Base-by-base conservation (phyloP, 2,329 filamentous ascomycete genomes). In the Aureobasidium sp. region DNA sequence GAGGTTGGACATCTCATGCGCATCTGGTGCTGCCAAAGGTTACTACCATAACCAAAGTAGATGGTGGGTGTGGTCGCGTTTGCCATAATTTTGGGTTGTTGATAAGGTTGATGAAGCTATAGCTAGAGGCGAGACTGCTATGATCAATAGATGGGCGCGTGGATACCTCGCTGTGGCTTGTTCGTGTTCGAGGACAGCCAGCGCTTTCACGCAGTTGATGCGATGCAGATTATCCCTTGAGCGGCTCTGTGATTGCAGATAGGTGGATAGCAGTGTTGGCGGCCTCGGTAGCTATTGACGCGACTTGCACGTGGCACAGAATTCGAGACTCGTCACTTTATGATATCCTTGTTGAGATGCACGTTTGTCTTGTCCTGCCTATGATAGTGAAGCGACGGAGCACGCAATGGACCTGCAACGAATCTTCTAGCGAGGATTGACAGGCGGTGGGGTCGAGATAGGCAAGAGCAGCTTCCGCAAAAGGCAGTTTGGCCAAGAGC, bases 1-100 rank as follows among this genome's bases (percentile, higher is more conserved):
- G 84, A 83, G 15, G 70, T 71, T 1, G 81, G 81, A 69, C 87
- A 90, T 59, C 87, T 84, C 50, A 71, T 67, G 4, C 67, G 67
- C 87, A 90, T 90, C 73, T 89, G 87, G 32, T 78, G 73, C 0
- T 80, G 79, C 71, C 85, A 88, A 63, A 90, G 80, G 72, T 90
- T 90, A 56, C 62, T 63, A 20, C 62, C 62, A 17, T 63, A 63
- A 20, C 62, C 62, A n/a, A 63, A 63, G 55, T 63, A 63, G 55
- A 63, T 26, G 20, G 61, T 63, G 6, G 53, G 39, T 12, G 60
- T 48, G 10, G 61, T 44, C 13, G 29, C 27, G 24, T 26, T 55
- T 20, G 50, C 12, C 57, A 51, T 60, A n/a, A 36, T 24, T 56
- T 20, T 36, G 55, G 20, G 32, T 47, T n/a, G 26, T 37, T 41